phyloP scores from a whole-genome alignment of 1,139 yeast species.

The Saccharomycopsis hybrid region DNA sequence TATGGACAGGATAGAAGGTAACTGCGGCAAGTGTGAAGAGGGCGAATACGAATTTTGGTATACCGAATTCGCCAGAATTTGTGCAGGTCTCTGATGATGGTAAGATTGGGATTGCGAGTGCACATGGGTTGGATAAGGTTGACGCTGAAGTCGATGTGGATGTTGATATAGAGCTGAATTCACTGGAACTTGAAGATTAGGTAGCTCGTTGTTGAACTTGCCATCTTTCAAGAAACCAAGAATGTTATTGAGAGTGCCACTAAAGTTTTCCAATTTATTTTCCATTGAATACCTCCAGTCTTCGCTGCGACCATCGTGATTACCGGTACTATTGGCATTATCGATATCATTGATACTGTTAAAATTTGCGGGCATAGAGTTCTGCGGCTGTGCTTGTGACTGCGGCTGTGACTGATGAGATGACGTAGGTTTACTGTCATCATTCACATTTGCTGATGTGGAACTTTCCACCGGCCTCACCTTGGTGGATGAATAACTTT shows the following conservation, averaged over 20 bases:
- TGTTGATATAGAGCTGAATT: neutral
- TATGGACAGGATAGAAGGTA: no score
- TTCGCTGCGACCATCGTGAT: conserved; percentile 7
- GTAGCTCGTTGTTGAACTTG: conserved; percentile 24
- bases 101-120: no score
- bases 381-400: no score
- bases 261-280: conserved; percentile 39
- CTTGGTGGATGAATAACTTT: conserved; percentile 31
- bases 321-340: no score
- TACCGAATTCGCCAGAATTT: no score
- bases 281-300: conserved; percentile 44
- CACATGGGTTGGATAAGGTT: no score
- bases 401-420: conserved; percentile 1
- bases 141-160: neutral
- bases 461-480: conserved; percentile 12
- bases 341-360: no score
- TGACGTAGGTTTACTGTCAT: conserved; percentile 21
- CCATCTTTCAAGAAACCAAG: conserved; percentile 29
- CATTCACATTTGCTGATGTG: neutral
- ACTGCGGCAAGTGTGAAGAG: no score
- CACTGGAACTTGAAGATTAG: conserved; percentile 8
- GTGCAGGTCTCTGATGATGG: no score
- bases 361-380: no score
- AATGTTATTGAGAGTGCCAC: conserved; percentile 36
- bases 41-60: no score